phyloP scores from a whole-genome alignment of 2,329 filamentous ascomycete species.

The Salinomyces thailandicus region DNA sequence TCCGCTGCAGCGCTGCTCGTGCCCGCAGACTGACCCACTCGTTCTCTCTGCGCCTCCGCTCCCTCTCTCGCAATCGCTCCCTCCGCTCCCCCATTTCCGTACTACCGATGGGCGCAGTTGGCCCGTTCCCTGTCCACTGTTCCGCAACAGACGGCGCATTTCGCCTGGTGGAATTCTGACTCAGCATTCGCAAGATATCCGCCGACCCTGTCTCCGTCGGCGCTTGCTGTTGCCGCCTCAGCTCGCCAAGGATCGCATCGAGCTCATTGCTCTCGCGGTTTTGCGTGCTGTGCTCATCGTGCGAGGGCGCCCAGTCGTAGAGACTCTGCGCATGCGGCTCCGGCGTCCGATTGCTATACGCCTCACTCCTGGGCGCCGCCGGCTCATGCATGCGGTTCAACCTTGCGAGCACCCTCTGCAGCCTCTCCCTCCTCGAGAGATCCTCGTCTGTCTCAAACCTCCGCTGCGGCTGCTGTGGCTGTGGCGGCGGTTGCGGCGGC shows the following conservation, averaged over 20 bases:
- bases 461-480: background rate
- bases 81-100: conserved; percentile 15
- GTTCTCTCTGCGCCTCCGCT: conserved; percentile 19
- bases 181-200: conserved; percentile 29
- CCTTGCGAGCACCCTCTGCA: conserved; percentile 37
- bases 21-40: conserved; percentile 24
- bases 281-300: conserved; percentile 23
- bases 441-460: conserved; percentile 25
- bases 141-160: no score
- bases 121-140: conserved; percentile 10
- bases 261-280: conserved; percentile 28
- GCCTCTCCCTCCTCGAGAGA: conserved; percentile 29
- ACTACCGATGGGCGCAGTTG: conserved; percentile 14
- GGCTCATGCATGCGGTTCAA: conserved; percentile 35
- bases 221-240: conserved; percentile 27
- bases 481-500: no score
- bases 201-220: conserved; percentile 23
- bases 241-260: conserved; percentile 31
- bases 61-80: conserved; percentile 20
- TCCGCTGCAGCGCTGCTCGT: conserved; percentile 23
- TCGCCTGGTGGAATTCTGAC: no score
- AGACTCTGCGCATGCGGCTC: conserved; percentile 42
- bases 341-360: conserved; percentile 45
- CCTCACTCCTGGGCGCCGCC: conserved; percentile 14
- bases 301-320: conserved; percentile 49